Conservation (phyloP, 1,139 yeast genomes). For the Eremothecium cymbalariae region DNA sequence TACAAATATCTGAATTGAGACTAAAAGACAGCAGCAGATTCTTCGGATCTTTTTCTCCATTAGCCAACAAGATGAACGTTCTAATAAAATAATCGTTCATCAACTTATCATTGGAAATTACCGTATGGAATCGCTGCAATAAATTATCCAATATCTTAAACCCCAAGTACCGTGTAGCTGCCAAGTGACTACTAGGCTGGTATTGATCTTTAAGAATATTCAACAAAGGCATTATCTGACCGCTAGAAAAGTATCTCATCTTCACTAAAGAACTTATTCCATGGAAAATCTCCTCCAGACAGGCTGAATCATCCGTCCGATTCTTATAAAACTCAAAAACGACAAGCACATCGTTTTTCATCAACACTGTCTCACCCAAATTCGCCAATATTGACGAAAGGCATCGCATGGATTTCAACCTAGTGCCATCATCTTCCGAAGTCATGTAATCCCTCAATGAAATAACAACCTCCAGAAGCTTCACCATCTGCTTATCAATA, state of each 20-base stretch:
- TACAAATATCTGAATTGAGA: constrained; percentile 45
- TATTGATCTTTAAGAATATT: constrained; percentile 39
- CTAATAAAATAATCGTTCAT: constrained; percentile 40
- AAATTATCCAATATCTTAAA: constrained; percentile 44
- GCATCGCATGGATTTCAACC: constrained; percentile 46
- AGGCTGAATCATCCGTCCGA: constrained; percentile 57
- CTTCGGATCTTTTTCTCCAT: constrained; percentile 91
- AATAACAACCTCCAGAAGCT: constrained; percentile 46
- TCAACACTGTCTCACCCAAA: constrained; percentile 37
- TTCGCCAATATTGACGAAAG: constrained; percentile 44
- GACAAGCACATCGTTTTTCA: constrained; percentile 59
- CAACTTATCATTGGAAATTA: constrained; percentile 11
- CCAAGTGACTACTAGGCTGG: constrained; percentile 54
- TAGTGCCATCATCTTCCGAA: constrained; percentile 46
- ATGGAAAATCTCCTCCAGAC: constrained; percentile 44
- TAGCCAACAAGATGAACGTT: constrained; percentile 58
- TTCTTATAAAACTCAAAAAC: constrained; percentile 55
- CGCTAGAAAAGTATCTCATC: constrained; percentile 40
- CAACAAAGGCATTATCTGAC: constrained; percentile 36
- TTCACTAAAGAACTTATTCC: constrained; percentile 48
- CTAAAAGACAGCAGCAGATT: constrained; percentile 67
- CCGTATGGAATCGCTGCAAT: constrained; percentile 24
- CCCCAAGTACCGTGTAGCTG: constrained; percentile 54
- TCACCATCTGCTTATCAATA: constrained; percentile 33
- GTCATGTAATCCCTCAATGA: constrained; percentile 55